Conservation (phyloP, 148 eudicot genomes). For the Amaranthus cruentus region DNA sequence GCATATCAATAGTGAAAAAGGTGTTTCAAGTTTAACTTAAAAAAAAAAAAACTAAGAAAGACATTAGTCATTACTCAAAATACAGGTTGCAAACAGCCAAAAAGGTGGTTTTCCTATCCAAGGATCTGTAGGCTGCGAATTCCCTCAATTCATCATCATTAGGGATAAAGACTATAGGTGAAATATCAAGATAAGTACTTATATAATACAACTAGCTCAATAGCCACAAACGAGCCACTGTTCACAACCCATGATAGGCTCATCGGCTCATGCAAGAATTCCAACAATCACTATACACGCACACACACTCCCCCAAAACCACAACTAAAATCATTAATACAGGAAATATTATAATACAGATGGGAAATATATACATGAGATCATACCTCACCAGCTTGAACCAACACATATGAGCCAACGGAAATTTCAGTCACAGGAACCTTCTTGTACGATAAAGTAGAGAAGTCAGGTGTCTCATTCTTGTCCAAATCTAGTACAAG, state of each 20-base stretch:
- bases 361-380: neutral
- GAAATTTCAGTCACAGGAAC: constrained; percentile 73
- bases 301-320: too few relatives aligned
- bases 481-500: constrained; percentile 57
- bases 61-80: neutral
- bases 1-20: too few relatives aligned
- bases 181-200: too few relatives aligned
- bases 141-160: neutral
- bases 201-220: too few relatives aligned
- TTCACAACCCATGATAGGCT: neutral
- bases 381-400: constrained; percentile 99
- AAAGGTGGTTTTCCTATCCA: neutral
- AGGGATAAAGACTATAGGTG: neutral
- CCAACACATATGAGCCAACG: constrained; percentile 89
- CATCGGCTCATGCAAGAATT: neutral
- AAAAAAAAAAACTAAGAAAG: too few relatives aligned
- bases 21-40: too few relatives aligned
- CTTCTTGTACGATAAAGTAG: constrained; percentile 63
- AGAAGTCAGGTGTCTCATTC: constrained; percentile 45
- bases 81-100: neutral
- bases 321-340: neutral
- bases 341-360: neutral
- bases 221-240: neutral
- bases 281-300: too few relatives aligned
- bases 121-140: neutral